Evolutionary conservation across 192 early-diverging fungal species (phyloP).

Genomic region (Coemansia umbellata): DNA sequence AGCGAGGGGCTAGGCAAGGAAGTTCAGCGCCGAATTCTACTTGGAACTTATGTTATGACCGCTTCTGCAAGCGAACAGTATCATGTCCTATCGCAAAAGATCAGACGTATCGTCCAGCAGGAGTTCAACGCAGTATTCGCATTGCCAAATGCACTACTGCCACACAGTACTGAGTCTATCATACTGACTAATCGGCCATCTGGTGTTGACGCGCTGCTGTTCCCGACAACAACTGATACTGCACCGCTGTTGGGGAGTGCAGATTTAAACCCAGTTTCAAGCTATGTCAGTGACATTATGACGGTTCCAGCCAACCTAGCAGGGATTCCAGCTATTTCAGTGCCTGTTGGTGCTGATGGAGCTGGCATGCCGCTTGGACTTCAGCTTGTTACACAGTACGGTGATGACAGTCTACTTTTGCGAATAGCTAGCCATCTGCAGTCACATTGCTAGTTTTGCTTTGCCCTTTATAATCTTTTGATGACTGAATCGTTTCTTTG

Average conservation of each 20-base stretch:
- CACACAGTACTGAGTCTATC: conserved; percentile 9
- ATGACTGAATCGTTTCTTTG: too few species aligned
- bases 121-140: conserved; percentile 78
- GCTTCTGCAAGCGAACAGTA: conserved; percentile 63
- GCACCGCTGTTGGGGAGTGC: conserved; percentile 58
- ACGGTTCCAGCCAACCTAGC: conserved; percentile 86
- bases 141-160: conserved; percentile 53
- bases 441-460: neutral
- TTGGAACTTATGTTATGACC: conserved; percentile 84
- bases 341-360: conserved; percentile 50
- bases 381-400: conserved; percentile 84
- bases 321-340: conserved; percentile 70
- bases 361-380: conserved; percentile 71
- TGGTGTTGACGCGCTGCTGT: conserved; percentile 71
- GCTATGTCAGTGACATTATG: conserved; percentile 85
- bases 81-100: conserved; percentile 77
- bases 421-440: conserved; percentile 20
- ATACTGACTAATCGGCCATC: neutral
- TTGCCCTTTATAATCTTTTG: conserved; percentile 5
- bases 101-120: conserved; percentile 68
- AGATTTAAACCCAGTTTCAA: conserved; percentile 41
- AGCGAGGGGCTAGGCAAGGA: conserved; percentile 73
- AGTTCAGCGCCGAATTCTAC: conserved; percentile 76
- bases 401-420: conserved; percentile 60
- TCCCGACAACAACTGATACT: conserved; percentile 68